phyloP scores from a whole-genome alignment of 495 filamentous ascomycete species.

The Penicillium cinerascens region DNA sequence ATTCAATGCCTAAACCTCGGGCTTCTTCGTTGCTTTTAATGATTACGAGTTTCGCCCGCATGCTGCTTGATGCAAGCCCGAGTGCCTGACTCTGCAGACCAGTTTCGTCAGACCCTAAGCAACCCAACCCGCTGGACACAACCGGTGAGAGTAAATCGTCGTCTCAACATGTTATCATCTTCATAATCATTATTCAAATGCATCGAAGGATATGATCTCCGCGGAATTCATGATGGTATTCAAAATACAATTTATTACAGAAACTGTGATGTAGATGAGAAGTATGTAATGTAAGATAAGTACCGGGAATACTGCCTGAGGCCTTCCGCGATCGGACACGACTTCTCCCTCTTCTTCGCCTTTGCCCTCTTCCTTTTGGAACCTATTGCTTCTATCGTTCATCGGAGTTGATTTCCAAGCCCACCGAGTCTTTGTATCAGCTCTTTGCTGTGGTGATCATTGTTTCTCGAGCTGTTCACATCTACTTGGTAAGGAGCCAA shows the following conservation, averaged over 20 bases:
- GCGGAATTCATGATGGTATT: neutral
- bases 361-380: neutral
- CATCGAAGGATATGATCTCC: neutral
- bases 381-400: neutral
- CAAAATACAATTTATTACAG: neutral
- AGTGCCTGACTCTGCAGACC: slow-evolving; percentile 16
- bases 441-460: slow-evolving; percentile 7
- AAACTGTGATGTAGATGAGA: neutral
- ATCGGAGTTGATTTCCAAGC: neutral
- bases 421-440: neutral
- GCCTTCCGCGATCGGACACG: neutral
- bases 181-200: neutral
- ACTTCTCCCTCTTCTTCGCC: neutral
- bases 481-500: slow-evolving; percentile 23
- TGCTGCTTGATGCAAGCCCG: slow-evolving; percentile 18
- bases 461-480: neutral
- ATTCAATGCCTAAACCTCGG: neutral
- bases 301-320: neutral
- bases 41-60: neutral
- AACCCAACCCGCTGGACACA: slow-evolving; percentile 1
- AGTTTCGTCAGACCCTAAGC: slow-evolving; percentile 9
- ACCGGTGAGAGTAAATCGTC: neutral
- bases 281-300: neutral
- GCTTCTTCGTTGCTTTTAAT: neutral
- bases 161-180: neutral